Percentiles rank a stretch among this genome's conserved stretches.
These are phyloP conservation scores for Cordyceps fumosorosea DNA, from an alignment of 2,329 filamentous ascomycete genomes.

Conservation along the genomic window DNA sequence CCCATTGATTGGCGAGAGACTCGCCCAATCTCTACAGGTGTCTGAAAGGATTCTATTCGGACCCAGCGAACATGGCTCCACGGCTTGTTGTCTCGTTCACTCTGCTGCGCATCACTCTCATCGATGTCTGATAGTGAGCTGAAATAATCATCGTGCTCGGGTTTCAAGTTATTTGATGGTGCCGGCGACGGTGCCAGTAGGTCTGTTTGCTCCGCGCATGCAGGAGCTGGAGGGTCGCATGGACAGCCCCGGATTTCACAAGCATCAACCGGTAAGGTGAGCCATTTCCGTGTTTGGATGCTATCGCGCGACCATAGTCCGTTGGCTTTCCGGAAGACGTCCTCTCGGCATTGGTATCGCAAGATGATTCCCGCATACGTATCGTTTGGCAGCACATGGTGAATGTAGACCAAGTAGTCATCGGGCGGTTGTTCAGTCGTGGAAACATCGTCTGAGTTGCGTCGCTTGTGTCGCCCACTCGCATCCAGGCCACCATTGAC, in stretches of 20 bases:
- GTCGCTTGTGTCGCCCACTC: conserved; percentile 53
- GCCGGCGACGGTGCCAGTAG: conserved; percentile 44
- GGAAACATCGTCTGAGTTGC: conserved; percentile 59
- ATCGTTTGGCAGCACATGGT: conserved; percentile 75
- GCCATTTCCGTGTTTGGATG: conserved; percentile 73
- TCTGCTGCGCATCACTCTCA: conserved; percentile 21
- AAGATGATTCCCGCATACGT: conserved; percentile 89
- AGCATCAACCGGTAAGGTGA: conserved; percentile 82
- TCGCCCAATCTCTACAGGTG: conserved; percentile 78
- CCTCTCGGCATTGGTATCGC: conserved; percentile 79
- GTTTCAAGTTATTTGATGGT: conserved; percentile 23
- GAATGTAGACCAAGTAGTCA: conserved; percentile 83
- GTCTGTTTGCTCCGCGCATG: conserved; percentile 38
- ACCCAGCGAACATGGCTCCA: conserved; percentile 93
- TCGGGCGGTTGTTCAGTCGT: conserved; percentile 51
- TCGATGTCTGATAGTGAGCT: conserved; percentile 25
- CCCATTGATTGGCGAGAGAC: conserved; percentile 75
- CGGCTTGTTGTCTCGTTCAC: conserved; percentile 50
- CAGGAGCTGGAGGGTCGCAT: conserved; percentile 46
- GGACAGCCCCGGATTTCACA: conserved; percentile 75
- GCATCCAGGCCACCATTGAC: conserved; percentile 53
- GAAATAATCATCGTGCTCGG: conserved; percentile 36
- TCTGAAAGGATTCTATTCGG: conserved; percentile 59
- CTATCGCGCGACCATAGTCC: conserved; percentile 92
- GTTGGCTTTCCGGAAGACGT: conserved; percentile 79